Evolutionary conservation across 2,329 filamentous ascomycete genomes (phyloP), one percentile per base, ranked within the genome.

Genomic region (Penicillium sp.): DNA sequence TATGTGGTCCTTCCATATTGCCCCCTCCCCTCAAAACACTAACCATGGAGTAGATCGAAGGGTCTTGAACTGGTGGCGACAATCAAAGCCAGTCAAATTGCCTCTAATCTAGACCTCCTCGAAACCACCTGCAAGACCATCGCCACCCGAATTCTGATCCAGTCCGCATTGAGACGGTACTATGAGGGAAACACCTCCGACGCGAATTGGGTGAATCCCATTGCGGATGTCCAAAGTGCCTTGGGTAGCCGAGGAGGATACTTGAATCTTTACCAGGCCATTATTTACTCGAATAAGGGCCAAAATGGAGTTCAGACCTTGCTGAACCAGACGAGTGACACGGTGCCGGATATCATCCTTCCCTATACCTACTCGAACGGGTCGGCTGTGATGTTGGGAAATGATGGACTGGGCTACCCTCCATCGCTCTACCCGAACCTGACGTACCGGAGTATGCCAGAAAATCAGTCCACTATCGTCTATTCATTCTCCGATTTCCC

Each of bases 81-180:
- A 2, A 84, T 96, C 68, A 96, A 96, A 72, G 88, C 91, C 18
- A 86, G 89, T 29, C 88, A 93, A 68, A 81, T 97, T 59, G 80
- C 88, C 6, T 87, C 90, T 48, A 89, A 91, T 68, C 82, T 97
- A 51, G 80, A 90, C 47, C 81, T 96, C 47, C 84, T 96, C 61
- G 84, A 91, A 74, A 88, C 88, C 30, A 87, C 85, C 55, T 88
- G 86, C 67, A 79, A 81, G 51, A 87, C 88, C 51, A 87, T 94
- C 41, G 79, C 87, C 7, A 91, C 89, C 0, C 76, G 83, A 35
- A 68, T 84, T 8, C 63, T 82, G 13, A 76, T 84, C 4, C 83
- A 85, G 61, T 64, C 68, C 32, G 77, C 81, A 6, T 70, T 85
- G 14, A 62, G 67, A 57, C 74, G 77, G 16, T 84, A 83, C 61